Conservation (phyloP, 2,329 filamentous ascomycete species). For the Hymenoscyphus repandus region DNA sequence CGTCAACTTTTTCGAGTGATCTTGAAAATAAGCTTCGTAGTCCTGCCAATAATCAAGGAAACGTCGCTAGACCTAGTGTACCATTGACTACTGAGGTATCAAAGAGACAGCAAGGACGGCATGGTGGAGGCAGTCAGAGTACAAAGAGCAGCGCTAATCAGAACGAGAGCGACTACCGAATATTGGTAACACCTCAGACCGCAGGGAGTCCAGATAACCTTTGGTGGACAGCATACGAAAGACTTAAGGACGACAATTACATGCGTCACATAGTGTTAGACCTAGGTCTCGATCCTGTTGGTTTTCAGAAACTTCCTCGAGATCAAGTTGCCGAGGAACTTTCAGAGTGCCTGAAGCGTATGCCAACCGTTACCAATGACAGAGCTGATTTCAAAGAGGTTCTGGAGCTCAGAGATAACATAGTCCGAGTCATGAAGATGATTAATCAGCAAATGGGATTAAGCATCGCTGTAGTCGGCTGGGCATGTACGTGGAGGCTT, state of each 20-base stretch:
- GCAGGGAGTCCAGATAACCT: no score
- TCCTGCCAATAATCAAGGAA: no score
- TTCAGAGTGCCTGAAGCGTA: background rate
- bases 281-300: background rate
- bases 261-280: background rate
- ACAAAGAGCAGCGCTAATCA: no score
- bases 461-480: constrained; percentile 12
- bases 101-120: background rate
- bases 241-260: background rate
- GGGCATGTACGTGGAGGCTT: constrained; percentile 10
- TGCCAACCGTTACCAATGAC: constrained; percentile 2
- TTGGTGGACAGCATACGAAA: background rate
- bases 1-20: no score
- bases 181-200: no score
- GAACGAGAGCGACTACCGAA: no score
- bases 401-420: constrained; percentile 3
- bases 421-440: constrained; percentile 12
- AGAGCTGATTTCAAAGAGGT: background rate
- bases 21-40: no score
- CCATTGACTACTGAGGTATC: background rate
- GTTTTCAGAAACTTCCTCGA: background rate
- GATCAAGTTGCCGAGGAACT: background rate
- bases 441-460: constrained; percentile 16
- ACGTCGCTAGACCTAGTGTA: no score
- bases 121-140: background rate